phyloP scores from a whole-genome alignment of 148 eudicot genomes.

The Diospyros kaki region DNA sequence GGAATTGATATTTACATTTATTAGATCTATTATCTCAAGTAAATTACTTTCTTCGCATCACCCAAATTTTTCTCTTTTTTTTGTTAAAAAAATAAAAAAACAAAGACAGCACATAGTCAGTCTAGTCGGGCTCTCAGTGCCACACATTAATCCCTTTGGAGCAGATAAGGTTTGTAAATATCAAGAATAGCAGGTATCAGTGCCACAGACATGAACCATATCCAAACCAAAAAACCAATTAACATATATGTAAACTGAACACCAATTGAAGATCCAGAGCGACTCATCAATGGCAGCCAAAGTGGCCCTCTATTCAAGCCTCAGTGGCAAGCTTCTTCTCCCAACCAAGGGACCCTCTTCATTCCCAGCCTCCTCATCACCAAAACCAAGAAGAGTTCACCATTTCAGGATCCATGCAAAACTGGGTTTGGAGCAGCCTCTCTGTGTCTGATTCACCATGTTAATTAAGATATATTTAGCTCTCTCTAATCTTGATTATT shows the following conservation, averaged over 20 bases:
- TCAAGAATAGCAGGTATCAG: neutral
- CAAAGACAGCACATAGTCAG: too few relatives aligned
- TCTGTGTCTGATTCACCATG: neutral
- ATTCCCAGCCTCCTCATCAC: slow-evolving; percentile 20
- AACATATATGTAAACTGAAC: neutral
- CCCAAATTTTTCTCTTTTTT: too few relatives aligned
- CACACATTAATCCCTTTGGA: neutral
- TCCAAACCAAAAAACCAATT: slow-evolving; percentile 14
- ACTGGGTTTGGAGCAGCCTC: slow-evolving; percentile 35
- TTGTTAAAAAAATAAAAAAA: too few relatives aligned
- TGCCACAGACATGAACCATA: slow-evolving; percentile 17
- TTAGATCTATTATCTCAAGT: too few relatives aligned
- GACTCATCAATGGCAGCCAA: slow-evolving; percentile 52
- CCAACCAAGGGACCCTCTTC: slow-evolving; percentile 24
- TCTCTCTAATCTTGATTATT: neutral
- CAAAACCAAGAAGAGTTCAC: slow-evolving; percentile 20
- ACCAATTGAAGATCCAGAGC: neutral
- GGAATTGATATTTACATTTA: too few relatives aligned
- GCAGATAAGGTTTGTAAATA: slow-evolving; percentile 11
- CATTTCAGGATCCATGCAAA: slow-evolving; percentile 49
- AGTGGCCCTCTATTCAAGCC: slow-evolving; percentile 37
- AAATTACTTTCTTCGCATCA: too few relatives aligned
- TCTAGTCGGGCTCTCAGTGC: too few relatives aligned
- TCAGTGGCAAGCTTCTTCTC: slow-evolving; percentile 28
- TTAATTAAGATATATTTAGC: neutral